Conservation (phyloP, 2,329 filamentous ascomycete genomes). For the Aureobasidium sp. region DNA sequence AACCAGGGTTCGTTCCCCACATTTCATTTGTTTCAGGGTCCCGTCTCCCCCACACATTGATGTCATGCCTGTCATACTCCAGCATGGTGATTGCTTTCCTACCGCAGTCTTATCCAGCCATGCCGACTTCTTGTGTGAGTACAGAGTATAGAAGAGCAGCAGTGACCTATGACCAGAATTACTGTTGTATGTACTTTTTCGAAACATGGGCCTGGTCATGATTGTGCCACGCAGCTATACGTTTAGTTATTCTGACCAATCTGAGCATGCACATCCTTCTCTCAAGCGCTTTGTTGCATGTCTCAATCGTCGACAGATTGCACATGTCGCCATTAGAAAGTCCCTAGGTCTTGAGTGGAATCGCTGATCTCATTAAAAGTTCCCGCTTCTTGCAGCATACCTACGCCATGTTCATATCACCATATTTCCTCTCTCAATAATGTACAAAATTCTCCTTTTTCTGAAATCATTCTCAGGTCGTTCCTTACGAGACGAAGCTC, state of each 20-base stretch:
- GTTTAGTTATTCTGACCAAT: background rate
- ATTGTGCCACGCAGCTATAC: background rate
- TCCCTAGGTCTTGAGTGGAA: background rate
- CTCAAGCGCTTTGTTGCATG: too few relatives aligned
- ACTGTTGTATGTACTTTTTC: background rate
- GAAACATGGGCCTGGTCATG: background rate
- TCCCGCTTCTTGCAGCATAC: background rate
- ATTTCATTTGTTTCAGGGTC: background rate
- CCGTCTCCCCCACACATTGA: background rate
- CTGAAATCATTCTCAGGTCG: background rate
- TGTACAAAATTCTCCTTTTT: background rate
- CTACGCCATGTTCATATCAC: background rate
- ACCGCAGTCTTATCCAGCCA: background rate
- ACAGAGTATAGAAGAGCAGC: background rate
- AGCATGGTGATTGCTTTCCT: background rate
- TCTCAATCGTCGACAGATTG: too few relatives aligned
- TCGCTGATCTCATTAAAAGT: background rate
- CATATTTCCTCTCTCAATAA: background rate
- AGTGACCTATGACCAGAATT: background rate
- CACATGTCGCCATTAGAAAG: too few relatives aligned
- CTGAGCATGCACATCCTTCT: background rate
- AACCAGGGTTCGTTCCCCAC: background rate
- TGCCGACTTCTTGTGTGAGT: background rate
- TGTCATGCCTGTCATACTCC: background rate
- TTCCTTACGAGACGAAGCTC: slow-evolving; percentile 60